phyloP scores from a whole-genome alignment of 164 flowering plant species.

The Vitis rotundifolia region DNA sequence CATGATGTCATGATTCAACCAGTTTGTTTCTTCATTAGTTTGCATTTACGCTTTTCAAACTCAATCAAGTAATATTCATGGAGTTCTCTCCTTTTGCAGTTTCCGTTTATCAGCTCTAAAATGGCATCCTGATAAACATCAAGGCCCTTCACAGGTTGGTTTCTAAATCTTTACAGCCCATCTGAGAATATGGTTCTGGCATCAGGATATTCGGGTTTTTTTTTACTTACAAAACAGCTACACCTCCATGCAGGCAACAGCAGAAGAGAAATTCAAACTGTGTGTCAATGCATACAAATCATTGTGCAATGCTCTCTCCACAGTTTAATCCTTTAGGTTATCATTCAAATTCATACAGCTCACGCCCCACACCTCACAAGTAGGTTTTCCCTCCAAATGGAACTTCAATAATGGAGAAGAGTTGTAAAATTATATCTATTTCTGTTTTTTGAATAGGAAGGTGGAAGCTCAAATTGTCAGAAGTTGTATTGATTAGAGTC shows the following conservation, averaged over 20 bases:
- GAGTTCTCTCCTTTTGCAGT: constrained; percentile 39
- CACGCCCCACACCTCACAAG: not conserved
- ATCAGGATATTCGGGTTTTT: not conserved
- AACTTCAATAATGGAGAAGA: constrained; percentile 1
- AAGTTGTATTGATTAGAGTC: too few relatives aligned
- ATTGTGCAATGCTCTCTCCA: constrained; percentile 55
- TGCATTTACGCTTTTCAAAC: not conserved
- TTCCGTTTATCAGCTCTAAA: constrained; percentile 79
- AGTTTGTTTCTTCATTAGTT: not conserved
- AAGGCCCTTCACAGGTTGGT: constrained; percentile 77
- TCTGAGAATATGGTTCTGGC: too few relatives aligned
- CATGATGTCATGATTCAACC: not conserved
- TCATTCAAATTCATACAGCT: not conserved
- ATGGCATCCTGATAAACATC: constrained; percentile 99
- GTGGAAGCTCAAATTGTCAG: not conserved
- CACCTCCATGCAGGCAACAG: constrained; percentile 48
- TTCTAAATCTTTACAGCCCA: constrained; percentile 1
- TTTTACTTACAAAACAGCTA: not conserved
- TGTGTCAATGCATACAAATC: constrained; percentile 75
- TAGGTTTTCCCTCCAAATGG: not conserved
- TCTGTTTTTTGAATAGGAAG: not conserved
- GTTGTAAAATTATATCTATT: not conserved
- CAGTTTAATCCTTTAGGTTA: constrained; percentile 15
- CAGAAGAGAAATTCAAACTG: constrained; percentile 76
- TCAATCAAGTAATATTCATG: not conserved